Conservation (phyloP, 1,139 yeast species). For the Yamadazyma epiphylla region DNA sequence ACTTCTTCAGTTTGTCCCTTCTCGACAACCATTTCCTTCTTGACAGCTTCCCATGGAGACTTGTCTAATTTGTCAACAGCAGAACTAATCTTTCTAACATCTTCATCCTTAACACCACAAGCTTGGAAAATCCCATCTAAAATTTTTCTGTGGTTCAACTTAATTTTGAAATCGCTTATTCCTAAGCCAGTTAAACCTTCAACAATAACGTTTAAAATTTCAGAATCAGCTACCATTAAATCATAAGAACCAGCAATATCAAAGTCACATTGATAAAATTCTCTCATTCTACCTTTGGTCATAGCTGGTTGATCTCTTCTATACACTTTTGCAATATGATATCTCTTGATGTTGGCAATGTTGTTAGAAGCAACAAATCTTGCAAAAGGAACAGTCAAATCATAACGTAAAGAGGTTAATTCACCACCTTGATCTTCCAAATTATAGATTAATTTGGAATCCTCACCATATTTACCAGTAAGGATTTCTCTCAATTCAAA, state of each 20-base stretch:
- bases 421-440: conserved; percentile 99
- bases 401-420: conserved; percentile 89
- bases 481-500: conserved; percentile 92
- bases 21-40: conserved; percentile 86
- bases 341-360: conserved; percentile 83
- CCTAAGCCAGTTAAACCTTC: conserved; percentile 85
- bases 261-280: conserved; percentile 96
- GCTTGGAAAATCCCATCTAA: conserved; percentile 93
- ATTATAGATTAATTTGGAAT: conserved; percentile 90
- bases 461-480: conserved; percentile 97
- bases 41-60: conserved; percentile 91
- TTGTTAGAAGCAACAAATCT: conserved; percentile 94
- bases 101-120: conserved; percentile 92
- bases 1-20: conserved; percentile 87
- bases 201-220: conserved; percentile 71
- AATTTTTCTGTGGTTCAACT: conserved; percentile 90
- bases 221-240: conserved; percentile 94
- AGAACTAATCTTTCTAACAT: conserved; percentile 86
- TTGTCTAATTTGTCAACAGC: conserved; percentile 97
- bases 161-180: conserved; percentile 82
- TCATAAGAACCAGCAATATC: conserved; percentile 93
- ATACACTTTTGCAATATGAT: conserved; percentile 95
- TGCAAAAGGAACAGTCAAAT: conserved; percentile 96
- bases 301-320: conserved; percentile 99
- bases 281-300: conserved; percentile 99